Evolutionary conservation across 73 alveolate species (phyloP).

Genomic region (Paraurostyla sp.): DNA sequence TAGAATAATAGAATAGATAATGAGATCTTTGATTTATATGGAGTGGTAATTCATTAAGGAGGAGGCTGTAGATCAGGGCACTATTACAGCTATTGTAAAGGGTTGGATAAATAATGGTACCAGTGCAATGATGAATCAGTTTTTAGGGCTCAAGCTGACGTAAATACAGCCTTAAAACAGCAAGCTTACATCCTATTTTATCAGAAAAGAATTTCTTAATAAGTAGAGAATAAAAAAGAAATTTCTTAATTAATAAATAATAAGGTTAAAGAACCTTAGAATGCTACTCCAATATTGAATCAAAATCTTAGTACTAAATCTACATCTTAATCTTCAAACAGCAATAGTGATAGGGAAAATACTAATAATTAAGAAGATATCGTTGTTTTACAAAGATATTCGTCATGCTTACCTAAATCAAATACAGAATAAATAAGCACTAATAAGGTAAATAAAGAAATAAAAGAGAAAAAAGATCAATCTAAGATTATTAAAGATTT

Average conservation of each 20-base stretch:
- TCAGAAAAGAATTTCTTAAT: neutral
- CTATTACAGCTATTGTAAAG: slow-evolving; percentile 74
- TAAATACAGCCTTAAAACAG: slow-evolving; percentile 4
- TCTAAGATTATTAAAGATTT: neutral
- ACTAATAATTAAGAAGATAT: neutral
- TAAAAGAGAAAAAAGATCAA: neutral
- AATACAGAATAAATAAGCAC: neutral
- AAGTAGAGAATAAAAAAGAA: neutral
- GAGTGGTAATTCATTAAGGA: slow-evolving; percentile 83
- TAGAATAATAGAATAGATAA: neutral
- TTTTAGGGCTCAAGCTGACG: neutral
- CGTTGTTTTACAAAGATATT: neutral
- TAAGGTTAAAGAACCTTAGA: neutral
- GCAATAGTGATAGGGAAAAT: neutral
- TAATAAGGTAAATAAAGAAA: neutral
- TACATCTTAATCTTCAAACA: neutral
- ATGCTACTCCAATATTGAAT: neutral
- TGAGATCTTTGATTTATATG: slow-evolving; percentile 68
- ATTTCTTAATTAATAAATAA: neutral
- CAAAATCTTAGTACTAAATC: neutral
- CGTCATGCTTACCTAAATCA: neutral
- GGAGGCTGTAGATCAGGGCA: slow-evolving; percentile 78
- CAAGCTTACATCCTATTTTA: slow-evolving; percentile 65
- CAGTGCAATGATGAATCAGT: slow-evolving; percentile 68
- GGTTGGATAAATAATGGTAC: slow-evolving; percentile 71